Percentiles rank a stretch among this genome's conserved stretches.
phyloP scores from a whole-genome alignment of 176 grass and related monocot genomes.

The Ensete ventricosum region DNA sequence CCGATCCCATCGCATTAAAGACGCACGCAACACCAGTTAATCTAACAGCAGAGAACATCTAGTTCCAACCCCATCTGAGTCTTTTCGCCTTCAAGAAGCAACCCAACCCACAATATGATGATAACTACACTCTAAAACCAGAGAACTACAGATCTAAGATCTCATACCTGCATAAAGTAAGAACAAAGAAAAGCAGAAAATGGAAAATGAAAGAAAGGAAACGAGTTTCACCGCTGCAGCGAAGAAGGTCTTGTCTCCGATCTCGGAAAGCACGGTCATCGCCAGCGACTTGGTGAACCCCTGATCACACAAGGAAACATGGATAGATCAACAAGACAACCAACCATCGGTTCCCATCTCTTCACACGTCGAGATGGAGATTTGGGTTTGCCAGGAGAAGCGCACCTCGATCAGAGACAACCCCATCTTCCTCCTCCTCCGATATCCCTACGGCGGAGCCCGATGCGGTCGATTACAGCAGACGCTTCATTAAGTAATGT shows the following conservation, averaged over 20 bases:
- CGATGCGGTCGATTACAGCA: background rate
- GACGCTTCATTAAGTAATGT: too few relatives aligned
- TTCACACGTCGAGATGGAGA: background rate
- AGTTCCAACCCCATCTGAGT: too few relatives aligned
- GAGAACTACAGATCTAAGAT: slow-evolving; percentile 3
- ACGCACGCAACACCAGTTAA: too few relatives aligned
- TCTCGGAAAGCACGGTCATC: slow-evolving; percentile 91
- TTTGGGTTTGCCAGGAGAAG: background rate
- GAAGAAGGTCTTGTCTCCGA: slow-evolving; percentile 99
- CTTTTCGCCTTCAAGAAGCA: too few relatives aligned
- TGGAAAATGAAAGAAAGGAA: background rate
- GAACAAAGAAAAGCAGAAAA: background rate
- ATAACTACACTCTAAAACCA: background rate
- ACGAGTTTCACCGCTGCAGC: slow-evolving; percentile 59
- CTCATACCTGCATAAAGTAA: background rate
- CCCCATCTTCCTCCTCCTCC: slow-evolving; percentile 18
- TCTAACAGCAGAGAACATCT: too few relatives aligned
- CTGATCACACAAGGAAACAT: slow-evolving; percentile 26
- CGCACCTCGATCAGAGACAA: slow-evolving; percentile 33
- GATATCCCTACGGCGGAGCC: background rate
- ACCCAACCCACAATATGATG: too few relatives aligned
- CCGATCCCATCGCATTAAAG: too few relatives aligned
- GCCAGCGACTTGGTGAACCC: slow-evolving; percentile 95
- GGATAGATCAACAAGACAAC: background rate
- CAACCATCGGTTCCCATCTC: background rate